phyloP scores from a whole-genome alignment of 2,329 filamentous ascomycete genomes.

The Beauveria pseudobassiana region DNA sequence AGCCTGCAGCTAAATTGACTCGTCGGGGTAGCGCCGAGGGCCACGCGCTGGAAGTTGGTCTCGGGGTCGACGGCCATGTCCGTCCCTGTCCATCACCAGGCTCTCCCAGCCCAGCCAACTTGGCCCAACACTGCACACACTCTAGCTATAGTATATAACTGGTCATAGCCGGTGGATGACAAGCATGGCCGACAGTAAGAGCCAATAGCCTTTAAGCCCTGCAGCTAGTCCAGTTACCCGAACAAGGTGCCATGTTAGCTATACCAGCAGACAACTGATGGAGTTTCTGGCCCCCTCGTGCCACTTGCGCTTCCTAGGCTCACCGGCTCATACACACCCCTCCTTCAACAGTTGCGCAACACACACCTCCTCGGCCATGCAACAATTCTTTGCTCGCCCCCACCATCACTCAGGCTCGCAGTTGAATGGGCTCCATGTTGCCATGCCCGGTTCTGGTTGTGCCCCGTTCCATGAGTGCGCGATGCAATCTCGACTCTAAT shows the following conservation, averaged over 20 bases:
- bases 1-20: not conserved
- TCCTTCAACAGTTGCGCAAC: not conserved
- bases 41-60: not conserved
- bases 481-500: slow-evolving; percentile 9
- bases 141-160: not conserved
- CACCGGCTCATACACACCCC: not conserved
- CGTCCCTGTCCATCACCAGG: not conserved
- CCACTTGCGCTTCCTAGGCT: not conserved
- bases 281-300: not conserved
- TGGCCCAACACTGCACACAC: not conserved
- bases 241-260: not conserved
- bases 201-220: not conserved
- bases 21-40: not conserved
- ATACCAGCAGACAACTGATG: not conserved
- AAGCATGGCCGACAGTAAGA: not conserved
- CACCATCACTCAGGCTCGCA: not conserved
- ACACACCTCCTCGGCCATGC: not conserved
- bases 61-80: not conserved
- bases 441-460: not conserved
- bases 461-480: not conserved
- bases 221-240: not conserved
- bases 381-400: not conserved
- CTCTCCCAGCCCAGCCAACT: not conserved
- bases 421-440: slow-evolving; percentile 3
- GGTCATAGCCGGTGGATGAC: not conserved